phyloP scores from a whole-genome alignment of 257 asterid species.

The Voacanga thouarsii region DNA sequence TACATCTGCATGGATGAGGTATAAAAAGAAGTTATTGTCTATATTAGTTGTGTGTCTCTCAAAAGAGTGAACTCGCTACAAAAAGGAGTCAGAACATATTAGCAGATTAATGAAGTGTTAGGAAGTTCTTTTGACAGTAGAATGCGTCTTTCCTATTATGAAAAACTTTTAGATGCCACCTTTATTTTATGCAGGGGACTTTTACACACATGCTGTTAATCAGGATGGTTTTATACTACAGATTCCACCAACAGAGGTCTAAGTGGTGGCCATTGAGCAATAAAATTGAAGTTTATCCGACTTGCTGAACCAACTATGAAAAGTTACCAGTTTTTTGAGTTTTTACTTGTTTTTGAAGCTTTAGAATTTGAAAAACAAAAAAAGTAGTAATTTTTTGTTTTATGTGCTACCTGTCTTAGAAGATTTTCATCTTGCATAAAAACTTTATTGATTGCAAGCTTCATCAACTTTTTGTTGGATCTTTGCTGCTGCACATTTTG shows the following conservation, averaged over 20 bases:
- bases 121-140: background rate
- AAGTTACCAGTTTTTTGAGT: background rate
- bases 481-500: background rate
- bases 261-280: background rate
- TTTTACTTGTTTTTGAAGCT: background rate
- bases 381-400: too few species aligned
- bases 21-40: background rate
- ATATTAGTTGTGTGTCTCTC: background rate
- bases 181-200: background rate
- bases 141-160: background rate
- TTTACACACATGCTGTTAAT: too few species aligned
- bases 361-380: background rate
- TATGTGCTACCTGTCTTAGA: background rate
- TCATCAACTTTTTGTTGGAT: background rate
- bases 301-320: background rate
- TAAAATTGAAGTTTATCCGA: too few species aligned
- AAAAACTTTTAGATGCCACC: background rate
- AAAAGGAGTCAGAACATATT: background rate
- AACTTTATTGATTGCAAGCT: background rate
- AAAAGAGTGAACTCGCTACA: too few species aligned
- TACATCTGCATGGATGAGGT: background rate
- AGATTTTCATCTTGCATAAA: background rate
- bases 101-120: background rate
- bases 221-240: background rate
- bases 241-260: too few species aligned